These are phyloP conservation scores for Hirsutella minnesotensis DNA, from an alignment of 2,329 filamentous ascomycete genomes.

Conservation along the genomic window DNA sequence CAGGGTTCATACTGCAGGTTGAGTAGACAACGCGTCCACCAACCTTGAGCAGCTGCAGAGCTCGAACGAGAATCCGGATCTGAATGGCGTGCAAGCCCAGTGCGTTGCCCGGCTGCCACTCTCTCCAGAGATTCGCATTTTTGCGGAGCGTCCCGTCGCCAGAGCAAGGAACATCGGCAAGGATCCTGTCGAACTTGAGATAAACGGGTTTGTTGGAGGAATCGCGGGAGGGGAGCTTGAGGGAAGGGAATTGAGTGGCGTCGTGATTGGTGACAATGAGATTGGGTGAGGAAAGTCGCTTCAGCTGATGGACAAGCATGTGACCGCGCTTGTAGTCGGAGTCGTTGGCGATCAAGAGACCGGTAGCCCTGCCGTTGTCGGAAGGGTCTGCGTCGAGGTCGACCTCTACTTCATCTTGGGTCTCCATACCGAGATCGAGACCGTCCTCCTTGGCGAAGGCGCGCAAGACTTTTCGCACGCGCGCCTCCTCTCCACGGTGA, in stretches of 20 bases:
- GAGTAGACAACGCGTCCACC: slow-evolving; percentile 94
- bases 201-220: slow-evolving; percentile 50
- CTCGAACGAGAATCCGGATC: slow-evolving; percentile 77
- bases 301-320: slow-evolving; percentile 96
- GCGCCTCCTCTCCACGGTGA: slow-evolving; percentile 81
- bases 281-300: slow-evolving; percentile 92
- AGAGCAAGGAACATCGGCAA: slow-evolving; percentile 94
- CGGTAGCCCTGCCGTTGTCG: slow-evolving; percentile 81
- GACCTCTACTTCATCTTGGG: slow-evolving; percentile 32
- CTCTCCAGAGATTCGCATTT: slow-evolving; percentile 88
- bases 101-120: slow-evolving; percentile 82
- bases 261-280: slow-evolving; percentile 97
- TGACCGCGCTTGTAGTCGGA: slow-evolving; percentile 93
- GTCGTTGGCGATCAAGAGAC: slow-evolving; percentile 89
- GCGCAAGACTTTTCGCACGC: slow-evolving; percentile 60
- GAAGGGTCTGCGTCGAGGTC: slow-evolving; percentile 46
- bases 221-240: slow-evolving; percentile 60
- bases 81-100: slow-evolving; percentile 82
- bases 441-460: slow-evolving; percentile 50
- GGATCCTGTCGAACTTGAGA: slow-evolving; percentile 91
- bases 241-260: slow-evolving; percentile 86
- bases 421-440: slow-evolving; percentile 36
- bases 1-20: slow-evolving; percentile 96
- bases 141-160: slow-evolving; percentile 91
- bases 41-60: slow-evolving; percentile 90